These are phyloP conservation scores for Ganoderma sp. DNA, from an alignment of 1,284 basidiomycete species.

Conservation along the genomic window DNA sequence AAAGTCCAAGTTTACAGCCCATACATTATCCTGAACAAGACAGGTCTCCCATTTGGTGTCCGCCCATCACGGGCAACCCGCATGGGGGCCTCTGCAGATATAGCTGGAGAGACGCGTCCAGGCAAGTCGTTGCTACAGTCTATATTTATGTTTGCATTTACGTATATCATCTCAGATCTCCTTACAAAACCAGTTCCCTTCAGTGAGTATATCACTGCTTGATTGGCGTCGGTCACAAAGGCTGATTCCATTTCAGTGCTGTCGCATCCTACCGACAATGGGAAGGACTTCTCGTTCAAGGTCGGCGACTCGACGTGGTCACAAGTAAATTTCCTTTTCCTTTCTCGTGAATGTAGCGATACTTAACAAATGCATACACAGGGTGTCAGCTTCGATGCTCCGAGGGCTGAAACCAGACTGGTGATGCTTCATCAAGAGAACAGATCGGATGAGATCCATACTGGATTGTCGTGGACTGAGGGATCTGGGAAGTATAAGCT, in stretches of 20 bases:
- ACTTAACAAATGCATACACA: conserved; percentile 37
- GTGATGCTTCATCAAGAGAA: conserved; percentile 72
- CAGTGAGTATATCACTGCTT: conserved; percentile 55
- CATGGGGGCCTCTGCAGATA: conserved; percentile 74
- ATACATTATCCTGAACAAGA: conserved; percentile 94
- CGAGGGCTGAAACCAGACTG: conserved; percentile 88
- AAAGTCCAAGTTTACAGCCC: conserved; percentile 97
- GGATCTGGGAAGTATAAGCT: conserved; percentile 97
- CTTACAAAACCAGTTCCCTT: conserved; percentile 72
- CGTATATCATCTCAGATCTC: conserved; percentile 50
- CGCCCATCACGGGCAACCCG: conserved; percentile 75
- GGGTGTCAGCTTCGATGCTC: conserved; percentile 90
- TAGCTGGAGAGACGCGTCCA: conserved; percentile 79
- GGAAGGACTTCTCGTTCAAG: conserved; percentile 86
- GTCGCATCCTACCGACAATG: conserved; percentile 83
- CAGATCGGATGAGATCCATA: conserved; percentile 81
- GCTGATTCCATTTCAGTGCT: conserved; percentile 63
- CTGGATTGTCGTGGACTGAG: conserved; percentile 93
- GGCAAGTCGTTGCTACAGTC: conserved; percentile 46
- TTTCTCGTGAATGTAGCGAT: conserved; percentile 14
- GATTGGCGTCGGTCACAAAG: conserved; percentile 43
- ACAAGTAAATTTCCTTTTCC: conserved; percentile 55
- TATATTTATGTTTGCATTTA: not conserved
- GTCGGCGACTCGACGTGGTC: conserved; percentile 94
- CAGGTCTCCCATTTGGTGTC: conserved; percentile 84